Conservation (phyloP, 352 stramenopile species). For the Phytopythium delawarense region DNA sequence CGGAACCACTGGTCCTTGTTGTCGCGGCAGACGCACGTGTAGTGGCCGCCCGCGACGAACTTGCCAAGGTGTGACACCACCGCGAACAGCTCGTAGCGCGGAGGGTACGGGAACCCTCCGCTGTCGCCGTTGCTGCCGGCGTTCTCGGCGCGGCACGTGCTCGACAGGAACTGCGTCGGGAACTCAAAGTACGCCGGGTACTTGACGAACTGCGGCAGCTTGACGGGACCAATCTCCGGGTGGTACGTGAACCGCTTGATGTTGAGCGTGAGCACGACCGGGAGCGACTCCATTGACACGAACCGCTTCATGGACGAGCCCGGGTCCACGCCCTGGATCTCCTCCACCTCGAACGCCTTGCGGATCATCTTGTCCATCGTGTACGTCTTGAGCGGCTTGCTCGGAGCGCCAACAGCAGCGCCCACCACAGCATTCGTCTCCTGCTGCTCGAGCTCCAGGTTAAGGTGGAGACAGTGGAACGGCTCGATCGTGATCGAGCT, state of each 20-base stretch:
- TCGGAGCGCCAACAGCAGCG: neutral
- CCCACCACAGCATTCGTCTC: slow-evolving; percentile 11
- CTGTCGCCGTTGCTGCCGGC: neutral
- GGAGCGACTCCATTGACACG: slow-evolving; percentile 68
- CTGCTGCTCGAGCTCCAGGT: slow-evolving; percentile 54
- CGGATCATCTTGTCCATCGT: slow-evolving; percentile 77
- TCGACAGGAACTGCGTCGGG: slow-evolving; percentile 60
- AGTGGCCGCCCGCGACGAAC: slow-evolving; percentile 77
- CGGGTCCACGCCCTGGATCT: slow-evolving; percentile 56
- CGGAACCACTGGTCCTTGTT: slow-evolving; percentile 88
- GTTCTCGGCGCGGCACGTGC: slow-evolving; percentile 56
- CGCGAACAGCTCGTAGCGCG: slow-evolving; percentile 79
- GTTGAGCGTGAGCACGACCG: slow-evolving; percentile 74
- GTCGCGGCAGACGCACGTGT: slow-evolving; percentile 80
- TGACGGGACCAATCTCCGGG: slow-evolving; percentile 67
- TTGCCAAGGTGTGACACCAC: slow-evolving; percentile 82
- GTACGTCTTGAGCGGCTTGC: slow-evolving; percentile 30
- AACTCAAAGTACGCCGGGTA: slow-evolving; percentile 74
- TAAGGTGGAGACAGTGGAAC: slow-evolving; percentile 85
- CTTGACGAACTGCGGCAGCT: slow-evolving; percentile 82
- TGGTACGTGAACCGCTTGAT: slow-evolving; percentile 88
- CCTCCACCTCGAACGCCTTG: slow-evolving; percentile 67
- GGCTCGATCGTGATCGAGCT: slow-evolving; percentile 83
- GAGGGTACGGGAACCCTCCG: slow-evolving; percentile 30
- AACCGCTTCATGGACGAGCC: slow-evolving; percentile 62